phyloP scores from a whole-genome alignment of 139 green algal genomes.

The Chlorella sp. region DNA sequence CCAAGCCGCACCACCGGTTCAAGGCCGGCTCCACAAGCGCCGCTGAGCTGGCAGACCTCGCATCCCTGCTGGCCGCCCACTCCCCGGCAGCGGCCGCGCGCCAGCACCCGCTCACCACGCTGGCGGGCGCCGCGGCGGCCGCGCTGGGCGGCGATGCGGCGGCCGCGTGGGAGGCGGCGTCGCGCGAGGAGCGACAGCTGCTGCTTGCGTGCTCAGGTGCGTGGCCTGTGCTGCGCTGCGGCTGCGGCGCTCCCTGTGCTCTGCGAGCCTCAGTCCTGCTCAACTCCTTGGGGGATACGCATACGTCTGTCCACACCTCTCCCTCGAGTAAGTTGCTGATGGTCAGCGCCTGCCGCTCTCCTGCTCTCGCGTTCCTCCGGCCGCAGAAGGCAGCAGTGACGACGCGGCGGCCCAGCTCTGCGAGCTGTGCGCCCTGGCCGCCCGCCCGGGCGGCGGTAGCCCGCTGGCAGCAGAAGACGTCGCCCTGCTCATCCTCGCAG shows the following conservation, averaged over 20 bases:
- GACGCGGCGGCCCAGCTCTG: slow-evolving; percentile 31
- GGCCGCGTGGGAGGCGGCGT: slow-evolving; percentile 43
- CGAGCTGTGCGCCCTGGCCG: slow-evolving; percentile 31
- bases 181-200: slow-evolving; percentile 43
- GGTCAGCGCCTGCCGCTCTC: too few species aligned
- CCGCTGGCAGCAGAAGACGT: slow-evolving; percentile 34
- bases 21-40: slow-evolving; percentile 39
- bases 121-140: slow-evolving; percentile 46
- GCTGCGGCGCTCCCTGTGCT: too few species aligned
- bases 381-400: slow-evolving; percentile 1
- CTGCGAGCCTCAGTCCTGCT: too few species aligned
- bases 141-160: slow-evolving; percentile 13
- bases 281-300: too few species aligned
- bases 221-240: too few species aligned
- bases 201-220: slow-evolving; percentile 20
- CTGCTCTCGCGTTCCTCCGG: too few species aligned
- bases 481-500: slow-evolving; percentile 36
- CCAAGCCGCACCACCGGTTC: slow-evolving; percentile 16
- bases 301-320: too few species aligned
- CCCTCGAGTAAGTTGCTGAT: too few species aligned
- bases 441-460: not conserved
- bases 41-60: slow-evolving; percentile 49
- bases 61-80: slow-evolving; percentile 31
- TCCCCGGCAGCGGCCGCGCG: slow-evolving; percentile 29
- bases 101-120: slow-evolving; percentile 43